Conservation (phyloP, 2,329 filamentous ascomycete species). For the Epichloe scottii region DNA sequence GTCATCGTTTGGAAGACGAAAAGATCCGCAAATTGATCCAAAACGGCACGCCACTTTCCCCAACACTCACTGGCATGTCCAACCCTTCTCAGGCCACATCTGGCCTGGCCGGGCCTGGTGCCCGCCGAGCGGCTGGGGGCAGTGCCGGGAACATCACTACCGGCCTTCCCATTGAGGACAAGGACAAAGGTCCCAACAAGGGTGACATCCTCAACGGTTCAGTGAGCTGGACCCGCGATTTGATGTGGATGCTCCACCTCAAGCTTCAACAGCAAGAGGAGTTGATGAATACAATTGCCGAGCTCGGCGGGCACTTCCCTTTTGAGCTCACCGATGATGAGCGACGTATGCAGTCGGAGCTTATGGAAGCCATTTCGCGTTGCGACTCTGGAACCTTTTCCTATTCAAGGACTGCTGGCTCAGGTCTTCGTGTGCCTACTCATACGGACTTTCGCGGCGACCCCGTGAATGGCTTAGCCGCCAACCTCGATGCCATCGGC, state of each 20-base stretch:
- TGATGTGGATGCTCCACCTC: slow-evolving; percentile 92
- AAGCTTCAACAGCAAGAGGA: slow-evolving; percentile 87
- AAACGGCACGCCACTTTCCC: slow-evolving; percentile 82
- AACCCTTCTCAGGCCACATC: slow-evolving; percentile 71
- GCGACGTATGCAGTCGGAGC: slow-evolving; percentile 86
- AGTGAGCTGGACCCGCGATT: slow-evolving; percentile 90
- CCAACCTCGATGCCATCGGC: slow-evolving; percentile 23
- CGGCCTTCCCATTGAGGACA: slow-evolving; percentile 85
- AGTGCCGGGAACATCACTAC: slow-evolving; percentile 74
- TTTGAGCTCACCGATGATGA: slow-evolving; percentile 85
- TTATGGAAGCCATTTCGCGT: slow-evolving; percentile 74
- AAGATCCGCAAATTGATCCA: slow-evolving; percentile 91
- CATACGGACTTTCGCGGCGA: slow-evolving; percentile 89
- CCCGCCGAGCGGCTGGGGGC: slow-evolving; percentile 63
- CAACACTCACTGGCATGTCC: slow-evolving; percentile 59
- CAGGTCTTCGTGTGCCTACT: slow-evolving; percentile 78
- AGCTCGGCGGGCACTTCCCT: slow-evolving; percentile 62
- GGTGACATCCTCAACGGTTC: slow-evolving; percentile 96
- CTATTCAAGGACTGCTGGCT: slow-evolving; percentile 75
- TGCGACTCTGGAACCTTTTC: slow-evolving; percentile 64
- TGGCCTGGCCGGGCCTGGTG: slow-evolving; percentile 72
- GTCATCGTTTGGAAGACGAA: slow-evolving; percentile 89
- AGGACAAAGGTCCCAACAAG: slow-evolving; percentile 98
- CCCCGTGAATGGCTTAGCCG: slow-evolving; percentile 39
- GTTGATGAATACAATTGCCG: slow-evolving; percentile 60